Evolutionary conservation across 2,329 filamentous ascomycete genomes (phyloP).

Genomic region (Claviceps africana): DNA sequence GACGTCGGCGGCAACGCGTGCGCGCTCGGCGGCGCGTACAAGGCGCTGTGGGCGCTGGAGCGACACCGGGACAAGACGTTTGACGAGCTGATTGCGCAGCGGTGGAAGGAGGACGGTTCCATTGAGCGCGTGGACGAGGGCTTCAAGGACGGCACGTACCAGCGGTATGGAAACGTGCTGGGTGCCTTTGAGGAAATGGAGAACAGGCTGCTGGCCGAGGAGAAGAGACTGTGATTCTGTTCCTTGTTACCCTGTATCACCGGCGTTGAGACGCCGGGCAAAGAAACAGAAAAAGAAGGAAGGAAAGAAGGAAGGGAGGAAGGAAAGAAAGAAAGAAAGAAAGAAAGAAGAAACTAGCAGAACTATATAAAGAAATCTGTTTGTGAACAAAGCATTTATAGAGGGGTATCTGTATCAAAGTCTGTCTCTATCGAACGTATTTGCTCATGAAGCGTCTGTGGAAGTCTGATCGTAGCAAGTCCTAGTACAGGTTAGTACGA

Average conservation of each 20-base stretch:
- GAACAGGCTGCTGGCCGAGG: conserved; percentile 39
- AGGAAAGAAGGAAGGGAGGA: no score
- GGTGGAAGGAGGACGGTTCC: conserved; percentile 78
- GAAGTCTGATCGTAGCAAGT: conserved; percentile 87
- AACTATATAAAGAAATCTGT: neutral
- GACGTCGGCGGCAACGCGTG: conserved; percentile 94
- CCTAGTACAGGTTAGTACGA: conserved; percentile 29
- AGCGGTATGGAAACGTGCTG: conserved; percentile 63
- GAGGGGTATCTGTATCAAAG: conserved; percentile 10
- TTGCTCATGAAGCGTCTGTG: conserved; percentile 91
- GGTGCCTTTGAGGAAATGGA: conserved; percentile 69
- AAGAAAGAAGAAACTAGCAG: neutral
- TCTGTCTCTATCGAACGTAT: conserved; percentile 36
- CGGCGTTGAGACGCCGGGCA: neutral
- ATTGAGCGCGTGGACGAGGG: conserved; percentile 73
- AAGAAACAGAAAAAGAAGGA: neutral
- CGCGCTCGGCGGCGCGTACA: conserved; percentile 85
- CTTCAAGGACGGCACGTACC: conserved; percentile 61
- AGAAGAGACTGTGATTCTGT: no score
- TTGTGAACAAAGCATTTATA: neutral
- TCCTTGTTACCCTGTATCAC: no score
- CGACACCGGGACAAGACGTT: conserved; percentile 57
- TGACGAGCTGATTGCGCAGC: conserved; percentile 67
- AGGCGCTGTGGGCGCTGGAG: conserved; percentile 86
- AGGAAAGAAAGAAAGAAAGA: no score